Percentiles rank a stretch among this genome's conserved stretches.
phyloP scores from a whole-genome alignment of 2,329 filamentous ascomycete species.

The Blumeriella jaapii region DNA sequence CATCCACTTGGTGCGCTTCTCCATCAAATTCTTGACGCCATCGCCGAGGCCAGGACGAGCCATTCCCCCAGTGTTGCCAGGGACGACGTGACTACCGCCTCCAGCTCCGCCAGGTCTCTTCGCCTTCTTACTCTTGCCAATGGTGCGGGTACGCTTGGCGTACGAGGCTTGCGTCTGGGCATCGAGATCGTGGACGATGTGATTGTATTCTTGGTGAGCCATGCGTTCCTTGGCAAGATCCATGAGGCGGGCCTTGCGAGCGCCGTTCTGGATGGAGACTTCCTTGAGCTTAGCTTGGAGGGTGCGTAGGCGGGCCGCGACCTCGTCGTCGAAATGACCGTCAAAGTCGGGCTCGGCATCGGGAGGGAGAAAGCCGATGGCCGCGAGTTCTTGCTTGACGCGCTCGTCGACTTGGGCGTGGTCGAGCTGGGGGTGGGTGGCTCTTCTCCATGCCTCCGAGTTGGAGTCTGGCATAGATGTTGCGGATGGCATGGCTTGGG shows the following conservation, averaged over 20 bases:
- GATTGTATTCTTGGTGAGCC: slow-evolving; percentile 93
- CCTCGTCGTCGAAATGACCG: slow-evolving; percentile 84
- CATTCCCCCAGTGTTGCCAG: slow-evolving; percentile 46
- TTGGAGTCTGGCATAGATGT: slow-evolving; percentile 70
- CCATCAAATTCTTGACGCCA: slow-evolving; percentile 83
- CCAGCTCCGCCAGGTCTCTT: slow-evolving; percentile 67
- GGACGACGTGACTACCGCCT: slow-evolving; percentile 53
- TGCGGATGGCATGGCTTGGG: slow-evolving; percentile 46
- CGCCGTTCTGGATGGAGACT: slow-evolving; percentile 78
- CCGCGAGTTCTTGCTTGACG: slow-evolving; percentile 78
- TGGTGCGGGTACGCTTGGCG: slow-evolving; percentile 85
- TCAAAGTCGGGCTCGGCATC: slow-evolving; percentile 69
- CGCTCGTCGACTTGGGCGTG: slow-evolving; percentile 83
- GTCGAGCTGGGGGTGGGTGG: slow-evolving; percentile 64
- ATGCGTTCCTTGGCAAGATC: slow-evolving; percentile 86
- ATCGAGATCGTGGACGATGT: slow-evolving; percentile 93
- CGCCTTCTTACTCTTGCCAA: slow-evolving; percentile 89
- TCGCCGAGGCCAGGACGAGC: slow-evolving; percentile 79
- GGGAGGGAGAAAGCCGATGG: slow-evolving; percentile 74
- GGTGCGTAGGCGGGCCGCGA: slow-evolving; percentile 77
- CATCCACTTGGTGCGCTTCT: slow-evolving; percentile 79
- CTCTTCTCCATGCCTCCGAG: slow-evolving; percentile 67
- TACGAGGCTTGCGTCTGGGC: slow-evolving; percentile 91
- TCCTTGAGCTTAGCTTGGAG: slow-evolving; percentile 74
- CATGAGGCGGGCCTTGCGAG: slow-evolving; percentile 74